These are phyloP conservation scores for Fusarium euwallaceae DNA, from an alignment of 2,329 filamentous ascomycete genomes.

Conservation along the genomic window DNA sequence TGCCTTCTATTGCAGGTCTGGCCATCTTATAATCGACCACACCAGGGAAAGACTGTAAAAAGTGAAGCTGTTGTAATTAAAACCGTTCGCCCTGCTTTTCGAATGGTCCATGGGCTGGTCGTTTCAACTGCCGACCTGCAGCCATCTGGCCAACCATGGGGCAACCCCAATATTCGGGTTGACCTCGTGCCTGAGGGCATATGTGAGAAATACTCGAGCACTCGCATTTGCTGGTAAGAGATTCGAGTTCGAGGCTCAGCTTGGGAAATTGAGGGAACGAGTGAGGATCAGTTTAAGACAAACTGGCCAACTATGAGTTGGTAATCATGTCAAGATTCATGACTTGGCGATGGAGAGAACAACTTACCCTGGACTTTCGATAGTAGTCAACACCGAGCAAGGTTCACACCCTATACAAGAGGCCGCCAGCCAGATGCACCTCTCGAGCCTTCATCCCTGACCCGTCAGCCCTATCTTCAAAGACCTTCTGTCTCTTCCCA, in stretches of 20 bases:
- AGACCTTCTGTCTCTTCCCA: constrained; percentile 5
- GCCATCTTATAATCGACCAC: constrained; percentile 33
- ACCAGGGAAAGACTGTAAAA: background rate
- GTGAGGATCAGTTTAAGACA: background rate
- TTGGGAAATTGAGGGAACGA: background rate
- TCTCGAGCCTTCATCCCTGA: constrained; percentile 26
- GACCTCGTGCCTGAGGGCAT: constrained; percentile 19
- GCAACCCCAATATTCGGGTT: constrained; percentile 18
- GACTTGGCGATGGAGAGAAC: background rate
- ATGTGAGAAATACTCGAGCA: constrained; percentile 20
- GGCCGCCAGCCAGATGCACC: constrained; percentile 14
- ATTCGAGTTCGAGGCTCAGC: constrained; percentile 14
- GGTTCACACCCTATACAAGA: background rate
- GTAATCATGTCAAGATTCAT: background rate
- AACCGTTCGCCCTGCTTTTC: constrained; percentile 30
- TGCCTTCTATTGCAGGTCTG: constrained; percentile 16
- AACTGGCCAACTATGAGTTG: background rate
- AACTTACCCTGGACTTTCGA: background rate
- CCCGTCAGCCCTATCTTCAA: constrained; percentile 28
- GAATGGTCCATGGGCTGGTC: background rate
- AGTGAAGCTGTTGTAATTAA: constrained; percentile 19
- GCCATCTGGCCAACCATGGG: constrained; percentile 22
- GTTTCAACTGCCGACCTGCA: constrained; percentile 20
- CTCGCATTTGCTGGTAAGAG: constrained; percentile 31
- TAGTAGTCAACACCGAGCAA: background rate